Conservation (phyloP, 2,329 filamentous ascomycete species). For the Phyllosticta paracitricarpa region DNA sequence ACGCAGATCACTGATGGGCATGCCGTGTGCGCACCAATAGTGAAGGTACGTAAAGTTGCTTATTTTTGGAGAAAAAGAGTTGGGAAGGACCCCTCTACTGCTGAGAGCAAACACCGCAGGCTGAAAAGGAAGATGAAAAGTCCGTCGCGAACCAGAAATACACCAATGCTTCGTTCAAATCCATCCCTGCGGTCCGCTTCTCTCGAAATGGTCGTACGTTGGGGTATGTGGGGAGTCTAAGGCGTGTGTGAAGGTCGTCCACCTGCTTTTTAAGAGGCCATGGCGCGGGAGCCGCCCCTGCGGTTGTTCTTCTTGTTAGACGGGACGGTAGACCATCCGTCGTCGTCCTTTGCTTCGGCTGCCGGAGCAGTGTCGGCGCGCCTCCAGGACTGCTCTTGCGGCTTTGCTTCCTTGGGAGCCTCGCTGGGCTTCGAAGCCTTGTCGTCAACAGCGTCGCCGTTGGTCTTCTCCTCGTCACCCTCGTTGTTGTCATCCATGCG, state of each 20-base stretch:
- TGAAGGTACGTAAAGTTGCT: background rate
- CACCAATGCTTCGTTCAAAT: slow-evolving; percentile 9
- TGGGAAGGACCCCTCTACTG: slow-evolving; percentile 4
- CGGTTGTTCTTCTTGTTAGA: slow-evolving; percentile 37
- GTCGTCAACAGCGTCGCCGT: slow-evolving; percentile 40
- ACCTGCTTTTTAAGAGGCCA: slow-evolving; percentile 32
- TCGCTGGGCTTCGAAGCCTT: slow-evolving; percentile 49
- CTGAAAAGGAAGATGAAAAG: slow-evolving; percentile 4
- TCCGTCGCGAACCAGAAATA: slow-evolving; percentile 6
- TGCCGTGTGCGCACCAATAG: background rate
- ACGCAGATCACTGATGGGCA: background rate
- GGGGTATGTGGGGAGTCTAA: slow-evolving; percentile 8
- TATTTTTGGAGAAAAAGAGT: slow-evolving; percentile 10
- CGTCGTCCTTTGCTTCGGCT: slow-evolving; percentile 35
- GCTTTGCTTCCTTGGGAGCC: slow-evolving; percentile 35
- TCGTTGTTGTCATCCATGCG: slow-evolving; percentile 29
- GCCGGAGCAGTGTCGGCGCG: slow-evolving; percentile 24
- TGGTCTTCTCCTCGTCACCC: slow-evolving; percentile 30
- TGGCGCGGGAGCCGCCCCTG: slow-evolving; percentile 32
- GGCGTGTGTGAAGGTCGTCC: background rate
- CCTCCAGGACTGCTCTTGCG: slow-evolving; percentile 32
- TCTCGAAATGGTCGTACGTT: background rate
- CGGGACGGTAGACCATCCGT: slow-evolving; percentile 45
- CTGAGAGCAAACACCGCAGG: slow-evolving; percentile 8
- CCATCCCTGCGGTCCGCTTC: background rate